Base-by-base conservation (phyloP, 2,329 filamentous ascomycete genomes). In the Microthyrium microscopicum region DNA sequence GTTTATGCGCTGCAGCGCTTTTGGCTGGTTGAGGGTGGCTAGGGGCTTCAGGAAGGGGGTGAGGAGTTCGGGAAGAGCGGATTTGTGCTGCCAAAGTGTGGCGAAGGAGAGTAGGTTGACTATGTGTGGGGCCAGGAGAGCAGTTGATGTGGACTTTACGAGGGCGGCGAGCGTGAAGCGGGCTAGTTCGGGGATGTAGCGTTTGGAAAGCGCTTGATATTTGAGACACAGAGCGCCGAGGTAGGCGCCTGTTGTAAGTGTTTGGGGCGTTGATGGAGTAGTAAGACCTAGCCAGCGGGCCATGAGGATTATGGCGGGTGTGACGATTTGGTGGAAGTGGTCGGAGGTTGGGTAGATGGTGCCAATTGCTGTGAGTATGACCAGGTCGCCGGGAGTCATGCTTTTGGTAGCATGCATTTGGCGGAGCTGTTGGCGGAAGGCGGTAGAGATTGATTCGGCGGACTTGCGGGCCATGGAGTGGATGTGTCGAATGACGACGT, bases 281-380 rank as follows among this genome's bases (percentile, higher is more conserved):
- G 74, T 82, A 44, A 93, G 73, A 2, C 78, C 82, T 18, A 98
- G 66, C 55, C 80, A 94, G 35, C 82, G 73, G 9, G 70, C 70
- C 54, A 95, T 81, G n/a, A 76, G 69, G 4, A 94, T 70, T 55
- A 83, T 78, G 1, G 87, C 79, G 2, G 89, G 89, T 2, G 89
- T 98, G 26, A 83, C 78, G 22, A 95, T 82, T 45, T 89, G 78
- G 47, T 98, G 89, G 55, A 95, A 98, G 56, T 95, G 85, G 55
- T 98, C 89, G 0, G 85, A 94, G 0, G 89, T 93, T 4, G 89
- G 85, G 48, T 92, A 98, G 34, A 91, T 79, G 2, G 73, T 74
- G 26, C 77, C 73, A 39, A 94, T 71, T 0, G 82, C 84, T 1
- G 82, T 85, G 22, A 98, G 60, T n/a, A 92, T 58, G 16, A 84